Conservation (phyloP, 164 flowering plant species). For the Taxillus chinensis region DNA sequence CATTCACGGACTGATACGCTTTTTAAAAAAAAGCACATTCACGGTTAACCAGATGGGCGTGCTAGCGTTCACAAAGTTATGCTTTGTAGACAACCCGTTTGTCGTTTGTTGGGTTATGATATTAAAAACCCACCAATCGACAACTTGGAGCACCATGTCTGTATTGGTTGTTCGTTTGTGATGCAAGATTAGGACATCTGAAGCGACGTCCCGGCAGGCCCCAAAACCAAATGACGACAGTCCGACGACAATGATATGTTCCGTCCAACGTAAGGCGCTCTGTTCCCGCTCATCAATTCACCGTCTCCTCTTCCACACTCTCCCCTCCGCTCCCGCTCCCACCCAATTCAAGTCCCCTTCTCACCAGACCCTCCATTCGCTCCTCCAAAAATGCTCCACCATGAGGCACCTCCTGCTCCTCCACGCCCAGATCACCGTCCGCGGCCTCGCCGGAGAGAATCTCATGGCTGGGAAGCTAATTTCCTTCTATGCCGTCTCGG, state of each 20-base stretch:
- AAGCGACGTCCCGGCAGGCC: no score
- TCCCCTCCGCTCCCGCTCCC: background rate
- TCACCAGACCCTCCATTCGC: conserved; percentile 13
- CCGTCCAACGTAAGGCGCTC: conserved; percentile 9
- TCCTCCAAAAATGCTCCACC: conserved; percentile 21
- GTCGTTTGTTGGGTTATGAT: no score
- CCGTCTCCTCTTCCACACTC: background rate
- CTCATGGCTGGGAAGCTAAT: conserved; percentile 19
- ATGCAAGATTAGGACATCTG: no score
- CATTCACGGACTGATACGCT: no score
- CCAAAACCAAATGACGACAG: no score
- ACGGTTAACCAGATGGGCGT: no score
- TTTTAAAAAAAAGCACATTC: no score
- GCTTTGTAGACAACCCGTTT: no score
- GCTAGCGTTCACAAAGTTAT: no score
- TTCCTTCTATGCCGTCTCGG: conserved; percentile 20
- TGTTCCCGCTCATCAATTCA: conserved; percentile 16
- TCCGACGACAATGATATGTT: conserved; percentile 5
- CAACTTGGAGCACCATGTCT: no score
- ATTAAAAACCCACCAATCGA: no score
- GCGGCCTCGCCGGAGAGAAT: conserved; percentile 13
- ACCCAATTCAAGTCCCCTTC: conserved; percentile 1
- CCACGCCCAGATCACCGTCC: conserved; percentile 25
- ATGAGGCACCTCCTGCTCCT: conserved; percentile 20
- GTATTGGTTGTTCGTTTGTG: no score